phyloP scores from a whole-genome alignment of 768 basidiomycete species.

The Suillus paluster region DNA sequence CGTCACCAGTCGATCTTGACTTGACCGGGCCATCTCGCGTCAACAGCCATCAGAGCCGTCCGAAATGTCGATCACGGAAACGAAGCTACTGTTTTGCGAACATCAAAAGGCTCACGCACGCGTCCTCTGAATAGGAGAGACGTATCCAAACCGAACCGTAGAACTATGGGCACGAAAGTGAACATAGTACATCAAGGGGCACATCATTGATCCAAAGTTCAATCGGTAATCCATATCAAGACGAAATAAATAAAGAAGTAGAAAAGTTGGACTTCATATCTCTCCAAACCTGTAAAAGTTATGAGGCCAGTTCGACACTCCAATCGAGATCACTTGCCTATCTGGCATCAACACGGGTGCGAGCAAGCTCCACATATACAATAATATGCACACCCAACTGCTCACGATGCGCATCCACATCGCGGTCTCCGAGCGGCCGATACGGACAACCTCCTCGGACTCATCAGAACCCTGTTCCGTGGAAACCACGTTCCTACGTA shows the following conservation, averaged over 20 bases:
- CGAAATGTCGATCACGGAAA: background rate
- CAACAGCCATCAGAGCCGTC: background rate
- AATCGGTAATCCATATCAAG: background rate
- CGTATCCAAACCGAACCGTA: background rate
- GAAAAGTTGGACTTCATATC: conserved; percentile 12
- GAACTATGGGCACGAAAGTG: background rate
- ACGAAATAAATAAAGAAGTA: background rate
- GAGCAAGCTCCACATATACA: conserved; percentile 87
- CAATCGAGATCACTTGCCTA: conserved; percentile 52
- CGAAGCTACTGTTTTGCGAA: background rate
- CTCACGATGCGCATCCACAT: conserved; percentile 99
- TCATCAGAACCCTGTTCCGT: conserved; percentile 52
- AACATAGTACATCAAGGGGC: background rate
- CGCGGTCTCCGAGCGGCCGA: conserved; percentile 92
- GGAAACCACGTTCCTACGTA: conserved; percentile 72
- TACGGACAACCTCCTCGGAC: conserved; percentile 79
- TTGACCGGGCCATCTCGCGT: background rate
- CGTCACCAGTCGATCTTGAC: background rate
- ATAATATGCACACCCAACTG: conserved; percentile 88
- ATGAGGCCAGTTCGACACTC: background rate
- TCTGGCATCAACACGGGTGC: conserved; percentile 93
- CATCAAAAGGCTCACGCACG: background rate
- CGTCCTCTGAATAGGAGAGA: background rate
- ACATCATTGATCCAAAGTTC: conserved; percentile 2
- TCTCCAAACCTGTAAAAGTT: conserved; percentile 29